These are phyloP conservation scores for Blastobotrys capitulatus DNA, from an alignment of 1,139 yeast genomes.

Conservation along the genomic window DNA sequence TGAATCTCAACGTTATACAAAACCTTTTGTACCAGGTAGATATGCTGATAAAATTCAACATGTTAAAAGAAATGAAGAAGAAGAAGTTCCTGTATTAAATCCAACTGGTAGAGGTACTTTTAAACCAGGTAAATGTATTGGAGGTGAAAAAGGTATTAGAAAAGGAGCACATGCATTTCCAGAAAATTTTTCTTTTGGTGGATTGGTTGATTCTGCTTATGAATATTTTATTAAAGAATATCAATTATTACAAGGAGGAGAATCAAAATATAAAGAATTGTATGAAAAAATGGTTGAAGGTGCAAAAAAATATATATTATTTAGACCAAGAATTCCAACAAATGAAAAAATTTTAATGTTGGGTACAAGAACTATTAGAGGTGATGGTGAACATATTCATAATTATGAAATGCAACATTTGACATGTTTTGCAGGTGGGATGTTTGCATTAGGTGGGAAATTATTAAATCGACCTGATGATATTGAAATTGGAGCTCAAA, in stretches of 20 bases:
- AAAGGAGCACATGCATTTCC: slow-evolving; percentile 10
- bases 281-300: slow-evolving; percentile 38
- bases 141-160: slow-evolving; percentile 6
- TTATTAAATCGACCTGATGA: slow-evolving; percentile 47
- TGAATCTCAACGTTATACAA: background rate
- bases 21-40: background rate
- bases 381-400: slow-evolving; percentile 9
- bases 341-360: slow-evolving; percentile 42
- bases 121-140: slow-evolving; percentile 10
- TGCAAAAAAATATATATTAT: slow-evolving; percentile 40
- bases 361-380: slow-evolving; percentile 38
- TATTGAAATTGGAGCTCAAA: slow-evolving; percentile 50
- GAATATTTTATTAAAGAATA: slow-evolving; percentile 63
- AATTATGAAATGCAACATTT: slow-evolving; percentile 45
- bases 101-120: slow-evolving; percentile 12
- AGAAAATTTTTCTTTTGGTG: slow-evolving; percentile 42
- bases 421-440: slow-evolving; percentile 58
- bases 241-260: slow-evolving; percentile 45
- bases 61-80: background rate
- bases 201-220: slow-evolving; percentile 63
- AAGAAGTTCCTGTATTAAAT: slow-evolving; percentile 5
- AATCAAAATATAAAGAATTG: slow-evolving; percentile 30
- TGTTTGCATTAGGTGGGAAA: slow-evolving; percentile 63
- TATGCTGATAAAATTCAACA: background rate
- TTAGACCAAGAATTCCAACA: slow-evolving; percentile 38